Evolutionary conservation across 1,139 yeast species (phyloP).

Genomic region (Scheffersomyces segobiensis): DNA sequence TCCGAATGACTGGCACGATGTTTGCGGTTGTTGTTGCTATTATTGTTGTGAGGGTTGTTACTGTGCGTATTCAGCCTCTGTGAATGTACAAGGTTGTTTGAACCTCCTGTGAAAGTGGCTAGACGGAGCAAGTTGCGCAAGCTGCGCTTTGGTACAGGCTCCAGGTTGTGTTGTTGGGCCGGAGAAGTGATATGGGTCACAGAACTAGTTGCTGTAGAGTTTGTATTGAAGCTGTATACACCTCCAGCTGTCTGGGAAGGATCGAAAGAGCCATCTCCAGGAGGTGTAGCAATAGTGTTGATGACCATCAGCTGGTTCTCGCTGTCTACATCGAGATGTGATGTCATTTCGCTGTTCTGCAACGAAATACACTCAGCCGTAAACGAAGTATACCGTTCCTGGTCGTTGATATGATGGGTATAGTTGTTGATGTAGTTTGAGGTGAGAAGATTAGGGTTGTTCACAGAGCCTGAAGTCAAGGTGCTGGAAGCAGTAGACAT

Average conservation of each 20-base stretch:
- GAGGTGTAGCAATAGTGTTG: conserved; percentile 3
- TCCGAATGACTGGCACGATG: conserved; percentile 1
- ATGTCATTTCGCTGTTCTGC: conserved; percentile 44
- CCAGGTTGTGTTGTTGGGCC: background rate
- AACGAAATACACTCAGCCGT: conserved; percentile 41
- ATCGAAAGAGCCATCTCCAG: conserved; percentile 2
- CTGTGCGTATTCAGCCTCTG: background rate
- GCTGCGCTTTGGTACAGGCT: background rate
- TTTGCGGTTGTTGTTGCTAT: conserved; percentile 1
- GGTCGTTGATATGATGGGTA: conserved; percentile 4
- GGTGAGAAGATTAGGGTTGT: conserved; percentile 2
- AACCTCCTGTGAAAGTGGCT: conserved; percentile 1
- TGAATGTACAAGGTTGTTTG: conserved; percentile 1
- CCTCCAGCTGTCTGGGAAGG: background rate
- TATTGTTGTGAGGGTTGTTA: background rate
- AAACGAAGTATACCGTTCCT: conserved; percentile 30
- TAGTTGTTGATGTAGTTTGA: background rate
- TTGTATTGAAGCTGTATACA: background rate
- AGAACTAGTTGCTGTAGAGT: background rate
- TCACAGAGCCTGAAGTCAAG: background rate
- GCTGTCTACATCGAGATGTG: conserved; percentile 17
- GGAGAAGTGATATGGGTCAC: background rate
- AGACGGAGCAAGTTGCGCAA: conserved; percentile 4
- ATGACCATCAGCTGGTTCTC: conserved; percentile 1
- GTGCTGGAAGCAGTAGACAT: background rate